These are phyloP conservation scores for Telopea speciosissima DNA, from an alignment of 177 flowering plant species.

Conservation along the genomic window DNA sequence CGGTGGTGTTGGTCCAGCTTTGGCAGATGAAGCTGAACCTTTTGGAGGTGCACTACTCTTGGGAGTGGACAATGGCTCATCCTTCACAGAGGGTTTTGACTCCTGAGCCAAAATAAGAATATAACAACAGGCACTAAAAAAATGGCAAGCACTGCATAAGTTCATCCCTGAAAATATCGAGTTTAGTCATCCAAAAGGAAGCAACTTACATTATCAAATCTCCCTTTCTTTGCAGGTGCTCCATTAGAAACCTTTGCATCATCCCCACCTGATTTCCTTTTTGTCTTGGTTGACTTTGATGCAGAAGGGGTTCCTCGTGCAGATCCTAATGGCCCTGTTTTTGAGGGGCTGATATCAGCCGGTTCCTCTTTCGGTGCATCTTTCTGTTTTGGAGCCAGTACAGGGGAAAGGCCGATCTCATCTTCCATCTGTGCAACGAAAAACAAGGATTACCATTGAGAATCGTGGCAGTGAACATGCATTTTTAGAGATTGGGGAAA, in stretches of 20 bases:
- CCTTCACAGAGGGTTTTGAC: constrained; percentile 46
- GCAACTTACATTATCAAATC: constrained; percentile 58
- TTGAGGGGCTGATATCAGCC: constrained; percentile 59
- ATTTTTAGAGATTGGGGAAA: neutral
- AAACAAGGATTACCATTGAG: constrained; percentile 9
- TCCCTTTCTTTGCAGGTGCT: constrained; percentile 69
- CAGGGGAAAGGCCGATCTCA: constrained; percentile 51
- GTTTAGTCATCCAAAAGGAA: neutral
- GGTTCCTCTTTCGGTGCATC: constrained; percentile 80
- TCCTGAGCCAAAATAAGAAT: constrained; percentile 39
- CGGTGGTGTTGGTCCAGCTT: constrained; percentile 33
- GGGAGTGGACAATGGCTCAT: constrained; percentile 32
- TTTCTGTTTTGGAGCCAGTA: constrained; percentile 67
- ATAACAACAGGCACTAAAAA: neutral
- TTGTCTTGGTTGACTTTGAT: constrained; percentile 75
- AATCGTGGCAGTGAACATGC: neutral
- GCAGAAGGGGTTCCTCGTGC: constrained; percentile 58
- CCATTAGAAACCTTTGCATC: constrained; percentile 53
- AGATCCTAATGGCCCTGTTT: constrained; percentile 46
- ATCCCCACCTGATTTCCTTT: constrained; percentile 71
- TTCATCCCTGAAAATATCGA: neutral
- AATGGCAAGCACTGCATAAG: neutral
- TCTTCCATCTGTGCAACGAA: constrained; percentile 48
- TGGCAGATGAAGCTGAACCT: constrained; percentile 29
- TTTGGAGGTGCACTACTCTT: constrained; percentile 36